Conservation (phyloP, 306 rosid species). For the Echinosophora koreensis region DNA sequence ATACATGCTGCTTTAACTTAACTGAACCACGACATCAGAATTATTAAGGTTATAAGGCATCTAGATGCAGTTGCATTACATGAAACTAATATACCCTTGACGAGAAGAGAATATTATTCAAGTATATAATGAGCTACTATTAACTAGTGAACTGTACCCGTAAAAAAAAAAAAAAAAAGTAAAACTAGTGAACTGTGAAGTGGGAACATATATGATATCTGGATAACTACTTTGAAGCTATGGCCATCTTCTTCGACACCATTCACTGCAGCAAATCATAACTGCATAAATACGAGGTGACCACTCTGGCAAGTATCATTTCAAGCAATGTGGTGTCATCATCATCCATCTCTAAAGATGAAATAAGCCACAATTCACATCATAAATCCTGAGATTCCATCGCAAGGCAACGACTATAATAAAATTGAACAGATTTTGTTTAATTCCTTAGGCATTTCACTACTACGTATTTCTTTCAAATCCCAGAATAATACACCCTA, state of each 20-base stretch:
- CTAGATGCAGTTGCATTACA: not conserved
- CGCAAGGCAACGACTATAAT: conserved; percentile 3
- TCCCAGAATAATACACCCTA: not conserved
- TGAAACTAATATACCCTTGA: too few species aligned
- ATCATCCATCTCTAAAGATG: not conserved
- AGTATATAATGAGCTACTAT: too few species aligned
- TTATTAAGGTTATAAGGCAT: not conserved
- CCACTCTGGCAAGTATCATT: conserved; percentile 39
- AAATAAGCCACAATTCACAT: conserved; percentile 17
- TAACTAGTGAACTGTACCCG: too few species aligned
- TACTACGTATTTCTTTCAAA: conserved; percentile 16
- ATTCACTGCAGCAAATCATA: conserved; percentile 18
- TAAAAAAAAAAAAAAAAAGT: too few species aligned
- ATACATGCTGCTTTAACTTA: not conserved
- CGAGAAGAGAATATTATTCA: too few species aligned
- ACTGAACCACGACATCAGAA: not conserved
- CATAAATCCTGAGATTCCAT: conserved; percentile 15
- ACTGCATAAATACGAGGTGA: conserved; percentile 1
- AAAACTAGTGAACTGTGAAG: too few species aligned
- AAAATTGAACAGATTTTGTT: not conserved
- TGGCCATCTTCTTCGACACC: too few species aligned
- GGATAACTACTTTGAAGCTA: too few species aligned
- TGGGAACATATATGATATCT: too few species aligned
- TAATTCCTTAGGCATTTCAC: conserved; percentile 1
- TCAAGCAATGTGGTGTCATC: not conserved